Evolutionary conservation across 2,329 filamentous ascomycete genomes (phyloP).

Genomic region (Septoria petroselini): DNA sequence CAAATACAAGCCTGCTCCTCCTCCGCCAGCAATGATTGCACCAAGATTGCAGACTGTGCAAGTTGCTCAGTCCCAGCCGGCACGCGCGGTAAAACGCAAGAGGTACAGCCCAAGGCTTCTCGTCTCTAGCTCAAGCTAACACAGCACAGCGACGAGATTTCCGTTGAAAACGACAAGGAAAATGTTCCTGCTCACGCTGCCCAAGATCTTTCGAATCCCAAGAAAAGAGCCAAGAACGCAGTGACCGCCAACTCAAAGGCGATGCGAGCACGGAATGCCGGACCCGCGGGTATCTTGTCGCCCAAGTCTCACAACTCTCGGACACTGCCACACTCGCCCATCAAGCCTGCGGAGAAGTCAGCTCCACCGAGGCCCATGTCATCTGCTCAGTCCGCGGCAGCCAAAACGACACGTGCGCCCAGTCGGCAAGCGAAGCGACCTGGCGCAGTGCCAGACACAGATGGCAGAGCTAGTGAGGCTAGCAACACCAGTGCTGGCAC

Average conservation of each 20-base stretch:
- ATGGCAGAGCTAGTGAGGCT: constrained; percentile 49
- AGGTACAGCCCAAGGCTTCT: constrained; percentile 15
- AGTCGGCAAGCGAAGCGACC: constrained; percentile 55
- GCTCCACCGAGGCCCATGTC: constrained; percentile 32
- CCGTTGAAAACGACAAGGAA: constrained; percentile 67
- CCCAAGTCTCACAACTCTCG: constrained; percentile 80
- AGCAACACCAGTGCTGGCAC: constrained; percentile 61
- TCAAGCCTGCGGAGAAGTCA: constrained; percentile 51
- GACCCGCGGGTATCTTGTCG: constrained; percentile 63
- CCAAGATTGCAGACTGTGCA: constrained; percentile 13
- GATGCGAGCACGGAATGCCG: constrained; percentile 35
- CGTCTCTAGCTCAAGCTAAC: neutral
- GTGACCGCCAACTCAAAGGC: constrained; percentile 35
- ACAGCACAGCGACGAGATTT: constrained; percentile 58
- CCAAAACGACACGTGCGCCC: constrained; percentile 59
- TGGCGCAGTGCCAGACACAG: constrained; percentile 32
- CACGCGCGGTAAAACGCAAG: constrained; percentile 24
- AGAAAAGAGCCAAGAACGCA: constrained; percentile 56
- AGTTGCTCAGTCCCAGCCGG: constrained; percentile 15
- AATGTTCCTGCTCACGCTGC: constrained; percentile 55
- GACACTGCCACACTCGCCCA: constrained; percentile 57
- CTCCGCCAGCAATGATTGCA: constrained; percentile 24
- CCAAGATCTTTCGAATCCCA: constrained; percentile 60
- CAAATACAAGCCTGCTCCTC: constrained; percentile 29
- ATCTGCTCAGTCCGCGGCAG: constrained; percentile 36